Base-by-base conservation (phyloP, 192 early-diverging fungal species). In the Coemansia aciculifera region DNA sequence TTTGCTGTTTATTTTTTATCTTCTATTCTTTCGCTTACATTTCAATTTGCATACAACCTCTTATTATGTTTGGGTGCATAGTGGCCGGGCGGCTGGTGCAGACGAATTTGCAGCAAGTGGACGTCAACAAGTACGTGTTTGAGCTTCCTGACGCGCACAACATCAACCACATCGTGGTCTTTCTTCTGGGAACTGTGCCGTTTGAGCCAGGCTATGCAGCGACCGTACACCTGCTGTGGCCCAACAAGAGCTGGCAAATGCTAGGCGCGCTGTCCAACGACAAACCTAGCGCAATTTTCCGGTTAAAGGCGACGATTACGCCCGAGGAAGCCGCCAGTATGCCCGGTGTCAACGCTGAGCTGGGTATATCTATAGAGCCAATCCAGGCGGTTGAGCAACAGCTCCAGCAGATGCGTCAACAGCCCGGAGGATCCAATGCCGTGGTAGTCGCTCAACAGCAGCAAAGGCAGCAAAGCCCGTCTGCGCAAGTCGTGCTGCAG, bases 151-250 rank as follows among this genome's bases (percentile, higher is more conserved):
- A 97, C 54, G 90, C 95, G 2, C 85, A 86, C 64, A 85, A 78
- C 59, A 92, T 97, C 81, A 98, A 98, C 82, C 96, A 98, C 81
- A 89, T 97, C 37, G 94, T 96, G 3, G 94, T 96, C 39, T 98
- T 98, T 69, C 77, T 97, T 37, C 88, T 93, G 4, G 96, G 95
- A 3, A 89, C 87, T 1, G 70, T 88, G 27, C 92, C 95, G 3
- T 97, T 98, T 69, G 93, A 95, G 62, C 85, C 90, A 11, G 95
- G 95, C 2, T 94, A 80, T 78, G 96, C 90, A 4, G 96, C 96
- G 12, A 97, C 96, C 0, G 96, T 97, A 15, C 96, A 98, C 73
- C 85, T 97, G 27, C 69, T 92, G n/a, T 95, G 94, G 93, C 93
- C 88, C 24, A 88, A 88, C 49, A 90, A 87, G 64, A 84, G 81